Evolutionary conservation across 73 alveolate species (phyloP), one percentile per base, ranked within the genome.

Genomic region (Blepharisma japonicum): DNA sequence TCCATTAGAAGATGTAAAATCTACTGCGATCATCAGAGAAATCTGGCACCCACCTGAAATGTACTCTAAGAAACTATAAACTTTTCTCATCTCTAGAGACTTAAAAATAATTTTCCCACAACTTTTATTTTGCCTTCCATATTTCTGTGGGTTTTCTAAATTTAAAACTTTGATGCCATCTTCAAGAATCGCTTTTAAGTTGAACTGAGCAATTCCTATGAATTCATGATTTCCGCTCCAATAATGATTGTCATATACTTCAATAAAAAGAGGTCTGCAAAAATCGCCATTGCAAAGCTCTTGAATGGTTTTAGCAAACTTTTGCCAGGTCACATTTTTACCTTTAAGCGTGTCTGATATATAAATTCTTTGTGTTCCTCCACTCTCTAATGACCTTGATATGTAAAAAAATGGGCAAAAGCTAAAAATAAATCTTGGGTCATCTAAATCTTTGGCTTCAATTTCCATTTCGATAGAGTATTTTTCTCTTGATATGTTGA

Each of bases 271-370:
- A 7, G 90, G 91, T n/a, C 55, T 23, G 11, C 54, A 20, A 23
- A 47, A 68, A 53, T 88, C 77, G 6, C 85, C 84, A 77, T 88
- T 85, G 74, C 90, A 85, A 8, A 88, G 53, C 9, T 49, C 70
- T 47, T 84, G 83, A 7, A 76, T 56, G 7, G 46, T 20, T 9
- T 48, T 23, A 6, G 25, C 81, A 39, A 82, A 9, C n/a, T 23
- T 47, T 7, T 71, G 11, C 83, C 87, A 87, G 6, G 61, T 25
- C 27, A 81, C 83, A 55, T 78, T 45, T 45, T 45, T 55, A 7
- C 71, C 84, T 45, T 82, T 78, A 18, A 18, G n/a, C 20, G 45
- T 47, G 21, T 82, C 86, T n/a, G 89, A 77, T 46, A 39, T 55
- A 20, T 82, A 56, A 6, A 82, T 79, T 66, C 18, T 14, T 18